Percentiles rank a stretch among this genome's conserved stretches.
Conservation (phyloP, 768 basidiomycete genomes). For the Omphalotus guepiniiformis region DNA sequence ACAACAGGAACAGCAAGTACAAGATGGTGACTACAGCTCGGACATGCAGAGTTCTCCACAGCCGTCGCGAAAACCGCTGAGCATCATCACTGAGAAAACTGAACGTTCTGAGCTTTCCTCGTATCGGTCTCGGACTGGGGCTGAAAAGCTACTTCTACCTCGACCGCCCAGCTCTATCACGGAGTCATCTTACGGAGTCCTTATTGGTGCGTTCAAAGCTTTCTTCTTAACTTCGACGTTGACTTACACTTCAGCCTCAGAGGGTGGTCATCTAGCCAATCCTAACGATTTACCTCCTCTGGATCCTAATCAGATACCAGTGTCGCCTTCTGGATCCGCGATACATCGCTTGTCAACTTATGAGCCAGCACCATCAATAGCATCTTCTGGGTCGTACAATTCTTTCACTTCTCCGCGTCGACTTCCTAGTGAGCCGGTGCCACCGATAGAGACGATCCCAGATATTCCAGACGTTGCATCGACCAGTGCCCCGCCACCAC, state of each 20-base stretch:
- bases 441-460: slow-evolving; percentile 45
- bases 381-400: slow-evolving; percentile 34
- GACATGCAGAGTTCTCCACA: slow-evolving; percentile 27
- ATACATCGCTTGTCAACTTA: slow-evolving; percentile 54
- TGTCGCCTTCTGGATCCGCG: slow-evolving; percentile 67
- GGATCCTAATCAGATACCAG: slow-evolving; percentile 57
- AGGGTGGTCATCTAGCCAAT: slow-evolving; percentile 1
- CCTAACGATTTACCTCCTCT: slow-evolving; percentile 13
- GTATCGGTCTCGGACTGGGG: slow-evolving; percentile 40
- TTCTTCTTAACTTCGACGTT: neutral
- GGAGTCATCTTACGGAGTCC: slow-evolving; percentile 60
- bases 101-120: slow-evolving; percentile 60
- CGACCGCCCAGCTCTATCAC: slow-evolving; percentile 36
- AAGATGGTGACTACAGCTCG: slow-evolving; percentile 27
- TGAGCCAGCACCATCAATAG: slow-evolving; percentile 53
- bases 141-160: slow-evolving; percentile 32
- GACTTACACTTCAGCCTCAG: slow-evolving; percentile 9
- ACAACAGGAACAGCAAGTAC: slow-evolving; percentile 10
- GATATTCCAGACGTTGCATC: slow-evolving; percentile 45
- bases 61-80: slow-evolving; percentile 36
- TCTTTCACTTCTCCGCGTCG: slow-evolving; percentile 33
- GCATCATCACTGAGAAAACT: slow-evolving; percentile 64
- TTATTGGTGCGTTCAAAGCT: slow-evolving; percentile 44
- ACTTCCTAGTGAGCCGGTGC: slow-evolving; percentile 40
- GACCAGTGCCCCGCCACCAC: neutral